phyloP scores from a whole-genome alignment of 2,329 filamentous ascomycete genomes.

The Dothidotthia symphoricarpi region DNA sequence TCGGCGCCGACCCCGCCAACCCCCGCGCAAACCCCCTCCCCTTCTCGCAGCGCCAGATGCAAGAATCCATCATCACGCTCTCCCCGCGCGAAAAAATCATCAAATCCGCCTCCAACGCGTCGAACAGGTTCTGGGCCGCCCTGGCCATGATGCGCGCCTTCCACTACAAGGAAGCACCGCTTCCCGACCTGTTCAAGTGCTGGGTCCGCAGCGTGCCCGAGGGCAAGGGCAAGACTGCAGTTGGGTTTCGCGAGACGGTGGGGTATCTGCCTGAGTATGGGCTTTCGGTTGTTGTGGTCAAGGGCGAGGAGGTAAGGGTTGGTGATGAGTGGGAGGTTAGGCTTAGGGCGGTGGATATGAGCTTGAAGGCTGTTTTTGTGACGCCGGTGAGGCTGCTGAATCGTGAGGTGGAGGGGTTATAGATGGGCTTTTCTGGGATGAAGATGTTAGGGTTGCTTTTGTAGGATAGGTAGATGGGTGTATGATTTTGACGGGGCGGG shows the following conservation, averaged over 20 bases:
- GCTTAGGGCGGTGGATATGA: slow-evolving; percentile 41
- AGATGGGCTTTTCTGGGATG: no score
- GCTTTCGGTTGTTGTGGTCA: slow-evolving; percentile 11
- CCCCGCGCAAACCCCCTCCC: slow-evolving; percentile 50
- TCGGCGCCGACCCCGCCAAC: slow-evolving; percentile 29
- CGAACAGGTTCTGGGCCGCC: slow-evolving; percentile 50
- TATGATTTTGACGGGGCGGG: no score
- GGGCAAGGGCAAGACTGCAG: slow-evolving; percentile 3
- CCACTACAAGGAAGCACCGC: slow-evolving; percentile 53
- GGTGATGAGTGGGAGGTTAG: slow-evolving; percentile 51
- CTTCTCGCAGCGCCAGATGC: slow-evolving; percentile 50
- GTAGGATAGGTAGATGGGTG: no score
- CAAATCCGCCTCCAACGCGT: slow-evolving; percentile 35
- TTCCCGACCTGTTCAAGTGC: slow-evolving; percentile 51
- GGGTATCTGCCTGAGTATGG: slow-evolving; percentile 22
- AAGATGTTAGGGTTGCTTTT: no score
- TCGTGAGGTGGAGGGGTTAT: slow-evolving; percentile 19
- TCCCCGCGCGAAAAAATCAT: slow-evolving; percentile 49
- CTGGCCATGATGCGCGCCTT: slow-evolving; percentile 59
- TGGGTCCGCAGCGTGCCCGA: slow-evolving; percentile 19
- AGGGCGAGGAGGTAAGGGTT: slow-evolving; percentile 17
- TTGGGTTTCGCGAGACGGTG: slow-evolving; percentile 3
- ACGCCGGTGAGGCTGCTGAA: slow-evolving; percentile 42
- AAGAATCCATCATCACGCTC: slow-evolving; percentile 49
- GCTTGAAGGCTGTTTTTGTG: slow-evolving; percentile 28